These are phyloP conservation scores for Kazachstania viticola DNA, from an alignment of 805 yeast species.

Conservation along the genomic window DNA sequence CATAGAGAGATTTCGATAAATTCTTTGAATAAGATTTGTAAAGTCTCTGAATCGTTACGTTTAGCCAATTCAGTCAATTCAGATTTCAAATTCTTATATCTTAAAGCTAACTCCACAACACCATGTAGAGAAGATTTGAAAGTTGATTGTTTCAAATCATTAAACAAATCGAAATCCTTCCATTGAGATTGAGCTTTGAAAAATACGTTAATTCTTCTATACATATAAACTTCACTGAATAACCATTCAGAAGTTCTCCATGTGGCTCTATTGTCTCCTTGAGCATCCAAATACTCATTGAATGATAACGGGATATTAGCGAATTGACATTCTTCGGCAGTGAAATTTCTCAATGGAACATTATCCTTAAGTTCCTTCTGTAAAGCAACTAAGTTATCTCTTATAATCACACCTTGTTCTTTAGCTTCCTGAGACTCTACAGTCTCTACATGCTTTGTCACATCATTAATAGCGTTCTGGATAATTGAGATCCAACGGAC, in stretches of 20 bases:
- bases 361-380: constrained; percentile 35
- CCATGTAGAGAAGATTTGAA: constrained; percentile 68
- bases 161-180: constrained; percentile 60
- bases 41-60: constrained; percentile 24
- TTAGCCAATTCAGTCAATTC: constrained; percentile 12
- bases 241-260: constrained; percentile 93
- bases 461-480: constrained; percentile 55
- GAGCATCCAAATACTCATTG: constrained; percentile 37
- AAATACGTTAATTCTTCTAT: constrained; percentile 46
- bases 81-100: constrained; percentile 36
- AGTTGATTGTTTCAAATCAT: constrained; percentile 55
- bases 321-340: constrained; percentile 26
- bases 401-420: constrained; percentile 39
- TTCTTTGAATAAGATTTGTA: constrained; percentile 60
- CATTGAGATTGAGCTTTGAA: constrained; percentile 31
- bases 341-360: constrained; percentile 33
- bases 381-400: constrained; percentile 31
- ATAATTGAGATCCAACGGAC: constrained; percentile 83
- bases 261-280: constrained; percentile 28
- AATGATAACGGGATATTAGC: constrained; percentile 41
- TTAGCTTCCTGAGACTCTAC: constrained; percentile 18
- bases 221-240: constrained; percentile 72
- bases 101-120: constrained; percentile 66
- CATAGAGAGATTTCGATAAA: constrained; percentile 81
- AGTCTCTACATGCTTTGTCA: constrained; percentile 27